A percentile compares a stretch with the other conserved stretches of the same genome.
These are phyloP conservation scores for Macadamia integrifolia DNA, from an alignment of 164 flowering plant species.

Conservation along the genomic window DNA sequence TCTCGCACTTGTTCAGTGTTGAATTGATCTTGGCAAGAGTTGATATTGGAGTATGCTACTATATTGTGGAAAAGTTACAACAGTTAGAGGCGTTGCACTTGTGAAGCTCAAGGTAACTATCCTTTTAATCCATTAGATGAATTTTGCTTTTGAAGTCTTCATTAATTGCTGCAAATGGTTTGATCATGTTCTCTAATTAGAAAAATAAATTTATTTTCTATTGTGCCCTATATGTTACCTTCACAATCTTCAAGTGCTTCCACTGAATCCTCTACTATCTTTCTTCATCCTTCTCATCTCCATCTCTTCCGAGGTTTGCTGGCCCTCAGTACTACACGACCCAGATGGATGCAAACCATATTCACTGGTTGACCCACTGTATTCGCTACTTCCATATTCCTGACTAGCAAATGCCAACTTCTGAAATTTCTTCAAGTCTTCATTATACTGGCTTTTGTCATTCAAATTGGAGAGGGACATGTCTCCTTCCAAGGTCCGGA, in stretches of 20 bases:
- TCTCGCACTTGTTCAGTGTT: too few species aligned
- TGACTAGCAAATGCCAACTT: slow-evolving; percentile 67
- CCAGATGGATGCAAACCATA: slow-evolving; percentile 64
- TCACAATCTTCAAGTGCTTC: slow-evolving; percentile 12
- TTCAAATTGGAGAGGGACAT: slow-evolving; percentile 66
- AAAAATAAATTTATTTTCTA: too few species aligned
- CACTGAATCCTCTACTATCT: slow-evolving; percentile 38
- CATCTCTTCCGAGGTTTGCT: slow-evolving; percentile 34
- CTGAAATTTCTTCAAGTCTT: slow-evolving; percentile 73
- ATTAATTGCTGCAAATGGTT: too few species aligned
- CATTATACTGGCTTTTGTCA: slow-evolving; percentile 65
- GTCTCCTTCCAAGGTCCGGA: slow-evolving; percentile 85
- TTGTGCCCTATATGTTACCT: too few species aligned
- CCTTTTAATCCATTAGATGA: too few species aligned
- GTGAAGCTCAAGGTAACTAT: too few species aligned
- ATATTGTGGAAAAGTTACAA: too few species aligned
- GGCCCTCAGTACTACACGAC: slow-evolving; percentile 53
- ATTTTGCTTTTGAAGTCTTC: too few species aligned
- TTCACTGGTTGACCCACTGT: slow-evolving; percentile 26
- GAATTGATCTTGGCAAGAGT: too few species aligned
- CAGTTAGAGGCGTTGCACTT: too few species aligned
- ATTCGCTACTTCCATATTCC: slow-evolving; percentile 40
- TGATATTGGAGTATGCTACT: too few species aligned
- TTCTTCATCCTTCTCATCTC: slow-evolving; percentile 49
- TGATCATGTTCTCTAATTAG: too few species aligned